phyloP scores from a whole-genome alignment of 2,329 filamentous ascomycete species.

The Colletotrichum neosansevieriae region DNA sequence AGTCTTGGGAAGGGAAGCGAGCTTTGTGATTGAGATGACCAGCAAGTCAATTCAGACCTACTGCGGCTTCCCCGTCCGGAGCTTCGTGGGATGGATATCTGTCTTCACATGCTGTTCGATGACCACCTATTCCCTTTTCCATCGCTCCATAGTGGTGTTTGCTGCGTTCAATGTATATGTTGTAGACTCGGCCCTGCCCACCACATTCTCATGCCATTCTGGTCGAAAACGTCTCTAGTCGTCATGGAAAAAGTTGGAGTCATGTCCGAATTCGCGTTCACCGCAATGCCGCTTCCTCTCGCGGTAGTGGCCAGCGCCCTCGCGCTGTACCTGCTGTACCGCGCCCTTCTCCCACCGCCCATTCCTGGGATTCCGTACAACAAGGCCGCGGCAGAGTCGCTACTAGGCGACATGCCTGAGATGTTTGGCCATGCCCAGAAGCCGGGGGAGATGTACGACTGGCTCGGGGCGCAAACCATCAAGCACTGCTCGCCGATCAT shows the following conservation, averaged over 20 bases:
- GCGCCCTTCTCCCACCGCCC: constrained; percentile 18
- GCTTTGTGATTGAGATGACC: too few relatives aligned
- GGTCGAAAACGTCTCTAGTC: too few relatives aligned
- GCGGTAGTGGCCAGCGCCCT: neutral
- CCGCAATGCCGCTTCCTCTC: neutral
- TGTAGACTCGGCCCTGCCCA: too few relatives aligned
- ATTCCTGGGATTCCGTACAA: constrained; percentile 36
- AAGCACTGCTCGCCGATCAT: constrained; percentile 46
- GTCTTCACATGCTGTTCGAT: too few relatives aligned
- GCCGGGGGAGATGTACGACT: constrained; percentile 39
- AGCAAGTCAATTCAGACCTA: too few relatives aligned
- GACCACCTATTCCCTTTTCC: too few relatives aligned
- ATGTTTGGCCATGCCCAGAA: constrained; percentile 17
- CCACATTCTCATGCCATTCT: neutral
- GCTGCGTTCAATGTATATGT: neutral
- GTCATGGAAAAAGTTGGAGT: neutral
- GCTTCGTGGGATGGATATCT: too few relatives aligned
- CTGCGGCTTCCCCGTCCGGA: too few relatives aligned
- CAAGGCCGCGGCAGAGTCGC: constrained; percentile 2
- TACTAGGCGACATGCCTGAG: constrained; percentile 32
- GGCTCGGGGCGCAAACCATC: constrained; percentile 46
- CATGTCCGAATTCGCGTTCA: neutral
- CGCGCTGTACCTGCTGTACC: constrained; percentile 14
- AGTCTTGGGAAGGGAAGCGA: too few relatives aligned
- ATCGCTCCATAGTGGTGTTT: too few relatives aligned